Evolutionary conservation across 2,329 filamentous ascomycete species (phyloP), one percentile per base, ranked within the genome.

Genomic region (Trichoderma pleuroti): DNA sequence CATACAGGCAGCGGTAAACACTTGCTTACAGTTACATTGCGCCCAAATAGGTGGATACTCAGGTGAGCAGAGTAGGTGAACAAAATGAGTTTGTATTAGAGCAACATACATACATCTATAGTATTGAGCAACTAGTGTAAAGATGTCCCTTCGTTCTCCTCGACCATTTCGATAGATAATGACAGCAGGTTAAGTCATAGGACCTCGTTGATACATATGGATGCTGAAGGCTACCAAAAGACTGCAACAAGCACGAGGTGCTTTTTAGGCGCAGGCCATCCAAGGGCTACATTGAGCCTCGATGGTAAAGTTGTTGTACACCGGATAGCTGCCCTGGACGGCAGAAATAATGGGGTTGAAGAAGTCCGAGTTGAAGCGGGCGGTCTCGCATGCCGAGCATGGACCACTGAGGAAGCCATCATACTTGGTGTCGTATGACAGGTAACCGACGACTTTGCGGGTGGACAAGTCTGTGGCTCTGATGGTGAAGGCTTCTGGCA

Each of bases 271-370:
- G 64, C 81, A 82, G 21, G 76, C 79, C 74, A 81, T 80, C 81
- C 81, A 82, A 18, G 81, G 81, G 32, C 77, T 76, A 61, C 81
- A 82, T 67, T 81, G 76, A 6, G 79, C 81, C 68, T 82, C 75
- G 8, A 82, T 75, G 30, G 76, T 78, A 71, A 81, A 82, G 67
- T 78, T 80, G 72, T 79, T 79, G 72, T 79, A 82, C 14, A 75
- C 73, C n/a, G 81, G 81, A 56, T 81, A 82, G 34, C 78, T 82
- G 9, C 77, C 80, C 72, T 82, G 76, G 65, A 82, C 75, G 7
- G 81, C 80, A n/a, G 74, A 74, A 52, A 82, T 78, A 67, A 82
- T 80, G 14, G 80, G 79, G 42, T 79, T 74, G 71, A 82, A 82
- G 72, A 81, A 82, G 42, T 75, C 73, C 11, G 76, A 74, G 73